Evolutionary conservation across 73 alveolate genomes (phyloP).

Genomic region (Paramecium bursaria): DNA sequence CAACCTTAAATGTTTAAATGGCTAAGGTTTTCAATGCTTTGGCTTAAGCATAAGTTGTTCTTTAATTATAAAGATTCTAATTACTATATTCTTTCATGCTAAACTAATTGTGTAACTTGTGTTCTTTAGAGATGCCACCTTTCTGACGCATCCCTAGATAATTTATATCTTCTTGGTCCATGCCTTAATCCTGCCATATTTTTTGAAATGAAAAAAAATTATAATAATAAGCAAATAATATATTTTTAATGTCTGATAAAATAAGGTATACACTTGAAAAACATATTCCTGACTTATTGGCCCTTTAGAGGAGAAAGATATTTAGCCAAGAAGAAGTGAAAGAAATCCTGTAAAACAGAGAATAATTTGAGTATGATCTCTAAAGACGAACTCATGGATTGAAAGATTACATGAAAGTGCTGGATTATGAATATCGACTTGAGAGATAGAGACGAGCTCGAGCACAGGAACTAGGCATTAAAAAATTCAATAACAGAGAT

Average conservation of each 20-base stretch:
- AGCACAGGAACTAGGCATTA: constrained; percentile 51
- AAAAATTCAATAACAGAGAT: constrained; percentile 52
- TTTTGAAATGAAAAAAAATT: too few relatives aligned
- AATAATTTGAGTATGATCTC: constrained; percentile 53
- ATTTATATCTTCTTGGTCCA: constrained; percentile 25
- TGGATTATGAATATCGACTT: constrained; percentile 67
- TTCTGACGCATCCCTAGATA: not conserved
- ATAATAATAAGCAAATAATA: too few relatives aligned
- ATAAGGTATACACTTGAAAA: constrained; percentile 64
- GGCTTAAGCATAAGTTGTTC: constrained; percentile 41
- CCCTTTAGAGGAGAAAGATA: constrained; percentile 43
- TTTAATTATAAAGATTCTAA: too few relatives aligned
- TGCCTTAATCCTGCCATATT: not conserved
- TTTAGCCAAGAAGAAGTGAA: constrained; percentile 62
- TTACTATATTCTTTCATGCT: constrained; percentile 37
- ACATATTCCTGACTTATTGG: constrained; percentile 63
- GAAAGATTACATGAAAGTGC: constrained; percentile 55
- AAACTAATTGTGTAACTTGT: constrained; percentile 25
- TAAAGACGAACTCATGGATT: constrained; percentile 61
- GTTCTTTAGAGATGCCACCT: constrained; percentile 58
- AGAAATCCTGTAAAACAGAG: constrained; percentile 56
- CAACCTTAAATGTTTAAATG: constrained; percentile 1
- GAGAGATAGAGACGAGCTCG: constrained; percentile 66
- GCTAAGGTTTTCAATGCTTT: constrained; percentile 24
- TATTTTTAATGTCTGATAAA: constrained; percentile 72